Evolutionary conservation across 306 rosid genomes (phyloP), one percentile per base, ranked within the genome.

Genomic region (Castanea crenata): DNA sequence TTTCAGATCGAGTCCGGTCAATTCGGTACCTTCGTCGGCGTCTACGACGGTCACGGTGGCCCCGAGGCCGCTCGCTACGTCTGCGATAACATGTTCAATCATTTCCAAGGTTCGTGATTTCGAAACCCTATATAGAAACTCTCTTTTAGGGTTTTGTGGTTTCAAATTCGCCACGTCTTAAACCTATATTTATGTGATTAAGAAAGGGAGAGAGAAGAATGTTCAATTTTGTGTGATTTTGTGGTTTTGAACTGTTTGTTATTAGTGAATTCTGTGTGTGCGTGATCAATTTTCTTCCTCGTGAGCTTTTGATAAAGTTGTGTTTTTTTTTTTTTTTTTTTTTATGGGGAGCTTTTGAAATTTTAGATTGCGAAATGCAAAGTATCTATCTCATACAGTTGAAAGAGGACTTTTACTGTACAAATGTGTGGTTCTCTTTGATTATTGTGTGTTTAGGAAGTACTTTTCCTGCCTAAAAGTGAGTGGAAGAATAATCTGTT

Each of bases 21-120:
- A 3, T 84, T 87, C 23, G 98, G 98, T 10, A 86, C 98, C 49
- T 93, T 91, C 73, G 85, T 93, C 51, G 98, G 98, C n/a, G 87
- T 93, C 65, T 91, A 91, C 69, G 98, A 93, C 62, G 98, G 98
- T 25, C 98, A 93, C 74, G 97, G 97, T 18, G 98, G 98, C 34
- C 90, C 93, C 19, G 93, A 91, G 13, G 87, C 95, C 0, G 83
- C 98, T 6, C 89, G 93, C n/a, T 93, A 82, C 49, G 97, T 93
- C 4, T 93, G 97, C 55, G 97, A 93, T 63, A 82, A 93, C 85
- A 80, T 93, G 81, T 91, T 87, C 78, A 83, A 79, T 27, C 88
- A 90, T 78, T 90, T 93, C 55, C 91, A 85, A 90, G 98, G 98
- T 93, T 86, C 81, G 74, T 81, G 57, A 55, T 81, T 55, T 78